Base-by-base conservation (phyloP, 2,329 filamentous ascomycete species). In the Epichloe gansuensis region DNA sequence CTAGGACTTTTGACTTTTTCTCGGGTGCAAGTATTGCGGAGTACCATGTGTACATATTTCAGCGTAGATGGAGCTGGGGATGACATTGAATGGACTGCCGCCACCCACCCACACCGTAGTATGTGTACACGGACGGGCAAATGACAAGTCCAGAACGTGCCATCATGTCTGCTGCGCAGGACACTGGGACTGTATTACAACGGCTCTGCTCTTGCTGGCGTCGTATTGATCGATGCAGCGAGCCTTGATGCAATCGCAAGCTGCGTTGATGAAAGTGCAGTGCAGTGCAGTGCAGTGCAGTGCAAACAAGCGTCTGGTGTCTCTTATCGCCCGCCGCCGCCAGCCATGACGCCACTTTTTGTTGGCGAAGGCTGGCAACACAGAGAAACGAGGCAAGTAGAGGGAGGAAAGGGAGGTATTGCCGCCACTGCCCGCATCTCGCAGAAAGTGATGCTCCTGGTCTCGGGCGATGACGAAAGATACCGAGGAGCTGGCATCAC, bases 391-490 rank as follows among this genome's bases (percentile, higher is more conserved):
- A 15, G 9, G 13, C 15, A 44, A 25, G 39, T 23, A 40, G 17
- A 36, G 6, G 36, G 25, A n/a, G 11, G 13, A 6, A 12, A 7
- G 13, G 21, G 2, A 12, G 13, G 13, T 21, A 40, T 42, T 42
- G 21, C 47, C 36, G 23, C 34, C 25, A 39, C 41, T 27, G 17
- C 47, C 34, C 40, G n/a, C 21, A 42, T 21, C 17, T 21, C 23
- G 9, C 40, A 25, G 6, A 23, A 42, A 11, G 23, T 49, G 13
- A 39, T 23, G 47, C 47, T 13, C 15, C 12, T 21, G 47, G 15
- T n/a, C 8, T 11, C n/a, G 34, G n/a, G 31, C 27, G n/a, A 52
- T 52, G 47, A 52, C 51, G 51, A 52, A 49, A 49, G 41, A 35
- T n/a, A 17, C 8, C 35, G 34, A 23, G 47, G n/a, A 35, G 34